Evolutionary conservation across 2,329 filamentous ascomycete species (phyloP), one percentile per base, ranked within the genome.

Genomic region (Monosporascus cannonballus): DNA sequence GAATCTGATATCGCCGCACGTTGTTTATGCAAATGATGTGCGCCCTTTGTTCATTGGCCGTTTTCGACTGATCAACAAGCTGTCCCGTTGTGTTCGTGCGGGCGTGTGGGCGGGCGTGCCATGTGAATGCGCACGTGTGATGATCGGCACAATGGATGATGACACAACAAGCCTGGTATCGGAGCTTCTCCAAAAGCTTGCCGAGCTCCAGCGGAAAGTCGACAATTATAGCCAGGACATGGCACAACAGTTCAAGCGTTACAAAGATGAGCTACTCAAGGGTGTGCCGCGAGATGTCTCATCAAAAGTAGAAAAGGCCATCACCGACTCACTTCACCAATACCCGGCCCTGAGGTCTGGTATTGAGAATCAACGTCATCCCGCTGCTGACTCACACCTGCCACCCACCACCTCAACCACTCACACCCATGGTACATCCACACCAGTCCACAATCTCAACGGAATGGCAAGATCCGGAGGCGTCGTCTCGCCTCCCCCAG

Each of bases 171-270:
- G 64, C 59, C 73, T 82, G 56, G 71, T 79, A 58, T 71, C 74
- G 52, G 75, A 77, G 67, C 74, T 84, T 64, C 72, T 76, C 60
- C 69, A 68, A 61, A 80, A 77, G 73, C 77, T 81, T 58, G 70
- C 68, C 61, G 73, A 82, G 61, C 78, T 85, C 50, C 79, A 85
- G 62, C 70, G 72, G 64, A 79, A 78, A 65, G 79, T 85, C 62
- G 74, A 71, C 55, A 71, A 74, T 55, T 83, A 81, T 69, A 79
- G 78, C 59, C 75, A 75, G 64, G 77, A 80, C 57, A 76, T 84
- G 74, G 73, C 78, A 49, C 67, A 72, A 57, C 78, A 84, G 60
- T 86, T 84, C 62, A 71, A 76, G 53, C 74, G 73, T 58, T 78
- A 82, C 68, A 76, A 77, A 56, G 73, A 74, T 52, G 68, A 74